Conservation (phyloP, 768 basidiomycete genomes). For the Tephrocybe sp. region DNA sequence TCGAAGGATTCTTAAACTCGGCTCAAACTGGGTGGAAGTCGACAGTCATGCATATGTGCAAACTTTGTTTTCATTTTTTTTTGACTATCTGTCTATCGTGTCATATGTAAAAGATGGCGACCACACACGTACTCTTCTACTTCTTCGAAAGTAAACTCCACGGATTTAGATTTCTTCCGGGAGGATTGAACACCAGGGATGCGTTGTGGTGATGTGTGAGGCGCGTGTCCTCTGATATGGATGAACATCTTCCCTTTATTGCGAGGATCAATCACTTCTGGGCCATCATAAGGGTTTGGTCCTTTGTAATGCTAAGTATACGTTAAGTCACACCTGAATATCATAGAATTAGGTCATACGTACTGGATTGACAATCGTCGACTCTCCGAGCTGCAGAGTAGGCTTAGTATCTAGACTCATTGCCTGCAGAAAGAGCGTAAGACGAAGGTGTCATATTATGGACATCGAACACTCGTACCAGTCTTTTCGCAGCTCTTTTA, state of each 20-base stretch:
- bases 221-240: not conserved
- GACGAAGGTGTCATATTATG: not conserved
- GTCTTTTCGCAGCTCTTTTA: not conserved
- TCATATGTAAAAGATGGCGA: not conserved
- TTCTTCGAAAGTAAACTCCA: conserved; percentile 2
- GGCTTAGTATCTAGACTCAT: conserved; percentile 2
- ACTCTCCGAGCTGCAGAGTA: not conserved
- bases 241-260: conserved; percentile 2
- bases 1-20: not conserved
- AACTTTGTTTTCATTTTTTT: not conserved
- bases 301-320: conserved; percentile 1
- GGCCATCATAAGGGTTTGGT: not conserved
- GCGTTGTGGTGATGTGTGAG: not conserved
- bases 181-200: not conserved
- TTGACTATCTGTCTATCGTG: not conserved
- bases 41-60: no score
- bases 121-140: not conserved
- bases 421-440: not conserved
- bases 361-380: conserved; percentile 5
- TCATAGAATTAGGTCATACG: not conserved
- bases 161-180: not conserved
- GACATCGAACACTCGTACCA: not conserved
- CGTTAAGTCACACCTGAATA: accelerated
- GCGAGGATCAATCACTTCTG: conserved; percentile 1
- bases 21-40: not conserved